A percentile compares a stretch with the other conserved stretches of the same genome.
phyloP scores from a whole-genome alignment of 164 flowering plant species.

The Vitis rupestris region DNA sequence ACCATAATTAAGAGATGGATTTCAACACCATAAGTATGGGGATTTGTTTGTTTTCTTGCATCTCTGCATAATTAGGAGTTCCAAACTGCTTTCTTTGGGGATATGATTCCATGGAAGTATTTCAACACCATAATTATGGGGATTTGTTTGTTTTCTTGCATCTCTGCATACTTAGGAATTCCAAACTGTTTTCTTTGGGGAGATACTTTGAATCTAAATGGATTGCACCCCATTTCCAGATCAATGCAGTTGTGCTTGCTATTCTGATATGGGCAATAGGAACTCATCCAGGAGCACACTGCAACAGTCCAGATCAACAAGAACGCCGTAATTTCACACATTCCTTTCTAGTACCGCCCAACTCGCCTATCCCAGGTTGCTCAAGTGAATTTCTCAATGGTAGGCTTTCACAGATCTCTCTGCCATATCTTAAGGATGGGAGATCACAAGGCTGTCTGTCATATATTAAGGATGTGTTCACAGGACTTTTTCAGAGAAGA shows the following conservation, averaged over 20 bases:
- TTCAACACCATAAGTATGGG: no score
- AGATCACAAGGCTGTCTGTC: not conserved
- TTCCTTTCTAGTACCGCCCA: constrained; percentile 41
- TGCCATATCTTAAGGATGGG: constrained; percentile 1
- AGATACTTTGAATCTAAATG: no score
- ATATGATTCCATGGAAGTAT: no score
- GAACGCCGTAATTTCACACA: constrained; percentile 5
- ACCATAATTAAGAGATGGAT: no score
- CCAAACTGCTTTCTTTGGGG: no score
- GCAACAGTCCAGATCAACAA: not conserved
- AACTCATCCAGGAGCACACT: constrained; percentile 20
- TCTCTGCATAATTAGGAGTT: no score
- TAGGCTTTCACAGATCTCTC: not conserved
- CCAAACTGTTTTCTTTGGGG: no score
- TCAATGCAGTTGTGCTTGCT: constrained; percentile 27
- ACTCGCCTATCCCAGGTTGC: not conserved
- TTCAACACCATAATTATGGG: no score
- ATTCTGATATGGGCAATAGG: constrained; percentile 34
- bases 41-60: no score
- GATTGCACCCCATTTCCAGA: constrained; percentile 21
- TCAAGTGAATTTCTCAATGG: constrained; percentile 2
- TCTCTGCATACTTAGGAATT: no score
- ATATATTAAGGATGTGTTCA: constrained; percentile 1
- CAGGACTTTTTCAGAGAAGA: constrained; percentile 6
- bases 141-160: no score